Evolutionary conservation across 2,329 filamentous ascomycete genomes (phyloP).

Genomic region (Fusarium cicatricum): DNA sequence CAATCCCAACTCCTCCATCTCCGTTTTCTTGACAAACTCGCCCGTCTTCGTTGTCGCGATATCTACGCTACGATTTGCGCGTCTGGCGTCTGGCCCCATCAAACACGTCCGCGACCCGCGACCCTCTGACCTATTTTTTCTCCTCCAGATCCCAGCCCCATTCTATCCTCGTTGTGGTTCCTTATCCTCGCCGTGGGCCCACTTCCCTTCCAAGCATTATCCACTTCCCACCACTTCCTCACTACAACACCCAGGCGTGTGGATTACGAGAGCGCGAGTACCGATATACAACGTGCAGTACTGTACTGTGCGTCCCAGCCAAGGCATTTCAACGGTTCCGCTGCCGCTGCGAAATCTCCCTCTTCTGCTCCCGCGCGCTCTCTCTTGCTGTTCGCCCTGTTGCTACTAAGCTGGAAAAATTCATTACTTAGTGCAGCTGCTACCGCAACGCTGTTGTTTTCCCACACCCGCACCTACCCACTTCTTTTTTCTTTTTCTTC

Average conservation of each 20-base stretch:
- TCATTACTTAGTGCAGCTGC: constrained; percentile 26
- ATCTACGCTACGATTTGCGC: constrained; percentile 37
- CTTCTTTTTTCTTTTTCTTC: constrained; percentile 33
- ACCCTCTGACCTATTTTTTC: constrained; percentile 37
- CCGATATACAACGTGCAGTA: not conserved
- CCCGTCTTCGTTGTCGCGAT: constrained; percentile 24
- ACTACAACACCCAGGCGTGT: constrained; percentile 25
- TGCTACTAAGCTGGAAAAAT: constrained; percentile 31
- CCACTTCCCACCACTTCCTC: constrained; percentile 38
- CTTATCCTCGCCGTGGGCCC: constrained; percentile 38
- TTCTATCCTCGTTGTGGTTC: constrained; percentile 41
- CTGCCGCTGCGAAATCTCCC: constrained; percentile 12
- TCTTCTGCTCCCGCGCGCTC: constrained; percentile 14
- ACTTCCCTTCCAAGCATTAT: constrained; percentile 38
- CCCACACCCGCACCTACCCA: constrained; percentile 37
- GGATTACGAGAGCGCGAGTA: constrained; percentile 32
- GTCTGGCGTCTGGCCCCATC: constrained; percentile 43
- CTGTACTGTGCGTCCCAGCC: constrained; percentile 32
- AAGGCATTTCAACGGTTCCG: constrained; percentile 40
- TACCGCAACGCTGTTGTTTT: constrained; percentile 30
- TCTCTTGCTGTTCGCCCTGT: constrained; percentile 19
- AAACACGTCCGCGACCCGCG: constrained; percentile 40
- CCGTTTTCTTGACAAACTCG: constrained; percentile 5
- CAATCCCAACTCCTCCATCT: constrained; percentile 11
- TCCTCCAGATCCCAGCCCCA: constrained; percentile 42